Evolutionary conservation across 2,329 filamentous ascomycete genomes (phyloP).

Genomic region (Leptographium procerum): DNA sequence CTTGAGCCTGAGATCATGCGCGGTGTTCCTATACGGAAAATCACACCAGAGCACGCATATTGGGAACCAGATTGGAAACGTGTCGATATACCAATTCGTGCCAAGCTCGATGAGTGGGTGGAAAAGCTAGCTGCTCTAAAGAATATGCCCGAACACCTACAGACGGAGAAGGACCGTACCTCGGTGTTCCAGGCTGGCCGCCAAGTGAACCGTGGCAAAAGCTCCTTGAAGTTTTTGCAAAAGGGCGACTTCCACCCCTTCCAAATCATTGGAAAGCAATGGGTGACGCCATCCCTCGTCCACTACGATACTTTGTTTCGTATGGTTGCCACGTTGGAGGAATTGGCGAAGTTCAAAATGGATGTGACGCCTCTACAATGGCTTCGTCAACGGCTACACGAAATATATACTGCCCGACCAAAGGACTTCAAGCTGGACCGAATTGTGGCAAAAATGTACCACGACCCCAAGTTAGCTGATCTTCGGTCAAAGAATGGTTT

Average conservation of each 20-base stretch:
- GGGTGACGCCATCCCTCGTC: conserved; percentile 30
- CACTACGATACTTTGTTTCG: conserved; percentile 48
- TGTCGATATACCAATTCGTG: conserved; percentile 29
- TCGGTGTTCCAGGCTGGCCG: conserved; percentile 42
- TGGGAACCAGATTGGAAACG: conserved; percentile 44
- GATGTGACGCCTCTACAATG: conserved; percentile 42
- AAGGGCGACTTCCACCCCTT: conserved; percentile 43
- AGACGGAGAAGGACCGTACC: conserved; percentile 23
- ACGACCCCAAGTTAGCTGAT: conserved; percentile 38
- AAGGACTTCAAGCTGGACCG: conserved; percentile 38
- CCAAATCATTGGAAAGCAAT: conserved; percentile 42
- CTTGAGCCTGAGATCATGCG: conserved; percentile 39
- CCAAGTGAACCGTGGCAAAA: conserved; percentile 43
- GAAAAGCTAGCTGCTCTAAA: conserved; percentile 36
- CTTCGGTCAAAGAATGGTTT: conserved; percentile 42
- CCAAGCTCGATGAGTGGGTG: conserved; percentile 34
- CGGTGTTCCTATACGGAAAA: conserved; percentile 42
- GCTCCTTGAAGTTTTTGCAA: conserved; percentile 40
- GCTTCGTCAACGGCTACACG: conserved; percentile 44
- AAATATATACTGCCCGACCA: conserved; percentile 32
- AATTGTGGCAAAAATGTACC: conserved; percentile 42
- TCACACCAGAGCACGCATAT: conserved; percentile 37
- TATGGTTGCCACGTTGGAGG: conserved; percentile 40
- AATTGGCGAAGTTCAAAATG: conserved; percentile 41
- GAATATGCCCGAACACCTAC: conserved; percentile 16